These are phyloP conservation scores for Tetracladium marchalianum DNA, from an alignment of 495 filamentous ascomycete species.

Conservation along the genomic window DNA sequence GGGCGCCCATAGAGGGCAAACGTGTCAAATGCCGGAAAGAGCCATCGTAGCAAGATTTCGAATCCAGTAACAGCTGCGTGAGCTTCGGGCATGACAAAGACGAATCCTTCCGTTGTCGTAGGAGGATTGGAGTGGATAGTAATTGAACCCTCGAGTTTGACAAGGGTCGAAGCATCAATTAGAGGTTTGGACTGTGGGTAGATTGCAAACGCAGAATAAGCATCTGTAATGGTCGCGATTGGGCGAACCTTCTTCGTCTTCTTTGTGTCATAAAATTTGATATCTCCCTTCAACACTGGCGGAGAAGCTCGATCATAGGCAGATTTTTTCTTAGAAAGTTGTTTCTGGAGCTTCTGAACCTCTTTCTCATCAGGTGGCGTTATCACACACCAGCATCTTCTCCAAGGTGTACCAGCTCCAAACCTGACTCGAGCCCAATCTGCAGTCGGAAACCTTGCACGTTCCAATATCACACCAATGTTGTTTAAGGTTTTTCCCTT, in stretches of 20 bases:
- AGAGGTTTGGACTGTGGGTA: slow-evolving; percentile 90
- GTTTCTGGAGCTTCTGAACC: slow-evolving; percentile 69
- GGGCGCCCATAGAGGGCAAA: slow-evolving; percentile 91
- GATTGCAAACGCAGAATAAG: slow-evolving; percentile 87
- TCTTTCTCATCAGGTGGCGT: slow-evolving; percentile 89
- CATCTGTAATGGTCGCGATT: slow-evolving; percentile 83
- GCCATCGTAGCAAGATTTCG: slow-evolving; percentile 90
- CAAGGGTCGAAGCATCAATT: slow-evolving; percentile 86
- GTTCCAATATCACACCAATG: slow-evolving; percentile 77
- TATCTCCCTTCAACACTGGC: slow-evolving; percentile 66
- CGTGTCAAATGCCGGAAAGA: slow-evolving; percentile 91
- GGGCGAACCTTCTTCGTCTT: slow-evolving; percentile 87
- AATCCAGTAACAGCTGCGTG: slow-evolving; percentile 88
- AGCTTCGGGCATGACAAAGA: slow-evolving; percentile 95
- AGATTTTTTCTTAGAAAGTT: slow-evolving; percentile 67
- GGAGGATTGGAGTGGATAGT: slow-evolving; percentile 70
- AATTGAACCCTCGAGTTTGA: slow-evolving; percentile 89
- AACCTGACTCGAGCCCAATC: slow-evolving; percentile 96
- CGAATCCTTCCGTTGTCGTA: slow-evolving; percentile 75
- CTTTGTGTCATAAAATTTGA: slow-evolving; percentile 92
- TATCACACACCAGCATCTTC: slow-evolving; percentile 92
- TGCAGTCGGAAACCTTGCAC: slow-evolving; percentile 62
- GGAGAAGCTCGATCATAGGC: slow-evolving; percentile 62
- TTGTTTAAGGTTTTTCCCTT: slow-evolving; percentile 85
- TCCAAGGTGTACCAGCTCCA: slow-evolving; percentile 92